Base-by-base conservation (phyloP, 306 rosid species). In the Astragalus glycyphyllos region DNA sequence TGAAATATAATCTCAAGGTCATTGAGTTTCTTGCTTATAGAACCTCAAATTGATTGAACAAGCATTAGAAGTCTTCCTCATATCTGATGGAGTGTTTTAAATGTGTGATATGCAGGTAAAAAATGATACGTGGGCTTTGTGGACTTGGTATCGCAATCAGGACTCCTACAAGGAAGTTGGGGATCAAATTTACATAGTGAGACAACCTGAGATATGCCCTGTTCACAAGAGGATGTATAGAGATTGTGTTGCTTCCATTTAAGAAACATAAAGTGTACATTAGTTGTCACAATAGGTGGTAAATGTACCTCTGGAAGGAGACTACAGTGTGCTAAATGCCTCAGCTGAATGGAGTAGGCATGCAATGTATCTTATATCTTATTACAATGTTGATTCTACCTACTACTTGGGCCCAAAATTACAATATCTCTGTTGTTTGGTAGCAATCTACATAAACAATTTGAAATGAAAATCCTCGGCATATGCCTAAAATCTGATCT, bases 81-180 rank as follows among this genome's bases (percentile, higher is more conserved):
- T 53, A 42, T 34, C 58, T 68, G 46, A 64, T 12, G 12, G 40
- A 5, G 41, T 67, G 50, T 37, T 65, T 68, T 35, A 47, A 80
- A 61, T 65, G 69, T 54, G 74, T 38, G 35, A 69, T 64, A 74
- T 77, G 67, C 87, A 89, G 96, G 87, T 86, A 48, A 87, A 89
- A 85, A 92, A 89, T 77, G 89, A 84, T 74, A 89, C 90, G 20
- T 86, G 89, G 88, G 98, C 96, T 48, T 40, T 87, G 65, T 87
- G 96, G 96, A 83, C 84, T 45, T 87, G 96, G 95, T 72, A 86
- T 69, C 81, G 95, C 49, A 89, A 92, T 71, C 92, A 92, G 92
- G 96, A 87, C 61, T 31, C 82, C 2, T 32, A 71, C 46, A 80
- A 71, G 17, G 76, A 82, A 55, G 86, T 78, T 29, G 95, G 95